Percentiles rank a stretch among this genome's conserved stretches.
phyloP scores from a whole-genome alignment of 495 filamentous ascomycete species.

The Talaromyces stipitatus region DNA sequence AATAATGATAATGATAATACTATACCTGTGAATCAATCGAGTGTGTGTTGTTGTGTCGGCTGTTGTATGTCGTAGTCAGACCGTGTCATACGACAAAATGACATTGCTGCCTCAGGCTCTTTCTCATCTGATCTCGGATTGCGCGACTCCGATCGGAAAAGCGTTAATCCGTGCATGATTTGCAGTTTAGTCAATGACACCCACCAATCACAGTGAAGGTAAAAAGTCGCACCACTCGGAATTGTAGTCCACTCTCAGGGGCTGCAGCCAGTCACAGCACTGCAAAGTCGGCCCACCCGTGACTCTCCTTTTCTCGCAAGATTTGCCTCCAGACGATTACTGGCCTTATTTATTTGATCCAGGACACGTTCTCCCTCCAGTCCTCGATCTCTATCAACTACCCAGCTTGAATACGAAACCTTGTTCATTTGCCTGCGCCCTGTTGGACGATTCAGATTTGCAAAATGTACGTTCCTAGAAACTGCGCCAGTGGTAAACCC shows the following conservation, averaged over 20 bases:
- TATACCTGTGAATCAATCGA: no score
- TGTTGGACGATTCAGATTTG: background rate
- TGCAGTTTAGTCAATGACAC: background rate
- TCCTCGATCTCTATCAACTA: background rate
- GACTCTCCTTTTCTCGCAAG: background rate
- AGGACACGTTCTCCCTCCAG: background rate
- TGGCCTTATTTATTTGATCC: no score
- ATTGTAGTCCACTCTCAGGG: background rate
- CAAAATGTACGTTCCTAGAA: background rate
- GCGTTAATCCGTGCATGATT: background rate
- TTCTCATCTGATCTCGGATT: background rate
- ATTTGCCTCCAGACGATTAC: background rate
- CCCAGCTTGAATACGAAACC: background rate
- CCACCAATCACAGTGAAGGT: background rate
- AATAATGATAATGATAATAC: background rate
- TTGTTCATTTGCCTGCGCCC: background rate
- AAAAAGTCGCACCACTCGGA: background rate
- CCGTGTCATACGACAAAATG: background rate
- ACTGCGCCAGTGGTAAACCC: background rate
- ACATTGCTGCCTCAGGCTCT: background rate
- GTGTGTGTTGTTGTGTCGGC: no score
- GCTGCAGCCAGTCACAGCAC: background rate
- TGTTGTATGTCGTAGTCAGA: background rate
- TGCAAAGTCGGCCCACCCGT: background rate
- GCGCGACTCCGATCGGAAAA: background rate